Percentiles rank a stretch among this genome's conserved stretches.
phyloP scores from a whole-genome alignment of 2,329 filamentous ascomycete species.

The Pseudonectria buxi region DNA sequence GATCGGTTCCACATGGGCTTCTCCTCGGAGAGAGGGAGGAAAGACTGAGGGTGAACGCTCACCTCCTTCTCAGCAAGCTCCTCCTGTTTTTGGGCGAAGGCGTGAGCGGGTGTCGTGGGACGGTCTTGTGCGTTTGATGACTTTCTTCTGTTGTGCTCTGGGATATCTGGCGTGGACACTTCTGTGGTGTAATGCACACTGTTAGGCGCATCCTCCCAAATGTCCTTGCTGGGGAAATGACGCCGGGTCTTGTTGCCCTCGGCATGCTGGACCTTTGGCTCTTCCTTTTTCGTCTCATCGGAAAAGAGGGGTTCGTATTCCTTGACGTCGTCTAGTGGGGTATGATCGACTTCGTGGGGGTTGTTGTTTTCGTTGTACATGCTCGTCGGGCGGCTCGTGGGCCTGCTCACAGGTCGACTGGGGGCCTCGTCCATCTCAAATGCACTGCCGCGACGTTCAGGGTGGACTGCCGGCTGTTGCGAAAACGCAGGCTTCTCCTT shows the following conservation, averaged over 20 bases:
- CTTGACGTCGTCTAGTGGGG: constrained; percentile 77
- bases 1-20: constrained; percentile 40
- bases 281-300: constrained; percentile 58
- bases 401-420: constrained; percentile 58
- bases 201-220: constrained; percentile 94
- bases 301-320: constrained; percentile 95
- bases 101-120: constrained; percentile 53
- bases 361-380: constrained; percentile 48
- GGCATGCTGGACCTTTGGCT: constrained; percentile 29
- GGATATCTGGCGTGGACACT: constrained; percentile 67
- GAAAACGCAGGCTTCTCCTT: constrained; percentile 64
- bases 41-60: constrained; percentile 21
- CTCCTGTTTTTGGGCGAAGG: constrained; percentile 61
- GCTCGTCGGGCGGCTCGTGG: constrained; percentile 40
- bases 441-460: constrained; percentile 56
- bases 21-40: constrained; percentile 23
- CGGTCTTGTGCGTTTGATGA: constrained; percentile 25
- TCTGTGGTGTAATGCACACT: constrained; percentile 74
- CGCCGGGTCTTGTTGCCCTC: constrained; percentile 52
- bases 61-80: constrained; percentile 54
- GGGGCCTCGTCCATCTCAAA: constrained; percentile 50
- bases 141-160: constrained; percentile 32
- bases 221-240: constrained; percentile 84
- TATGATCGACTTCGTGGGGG: constrained; percentile 49
- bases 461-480: constrained; percentile 76